Conservation (phyloP, 1,284 basidiomycete species). For the Gomphus bonarii region DNA sequence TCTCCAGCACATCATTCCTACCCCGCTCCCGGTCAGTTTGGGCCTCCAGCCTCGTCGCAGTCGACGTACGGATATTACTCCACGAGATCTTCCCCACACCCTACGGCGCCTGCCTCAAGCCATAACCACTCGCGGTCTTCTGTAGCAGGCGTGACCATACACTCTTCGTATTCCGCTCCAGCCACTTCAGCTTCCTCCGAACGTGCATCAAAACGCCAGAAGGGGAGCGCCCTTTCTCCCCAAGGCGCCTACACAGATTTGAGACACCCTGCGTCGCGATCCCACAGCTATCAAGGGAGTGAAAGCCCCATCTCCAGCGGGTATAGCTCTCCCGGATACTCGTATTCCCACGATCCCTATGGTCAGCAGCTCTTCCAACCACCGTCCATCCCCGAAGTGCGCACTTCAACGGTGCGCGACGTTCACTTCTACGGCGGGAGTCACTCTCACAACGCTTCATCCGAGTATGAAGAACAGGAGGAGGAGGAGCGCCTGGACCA, state of each 20-base stretch:
- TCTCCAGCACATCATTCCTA: neutral
- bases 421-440: neutral
- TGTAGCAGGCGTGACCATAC: neutral
- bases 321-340: neutral
- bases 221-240: neutral
- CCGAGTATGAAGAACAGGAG: neutral
- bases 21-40: neutral
- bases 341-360: neutral
- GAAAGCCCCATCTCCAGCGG: neutral
- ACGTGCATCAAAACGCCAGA: conserved; percentile 3
- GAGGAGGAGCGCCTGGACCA: conserved; percentile 1
- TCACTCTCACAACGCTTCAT: neutral
- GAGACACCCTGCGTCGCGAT: neutral
- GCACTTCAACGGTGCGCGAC: neutral
- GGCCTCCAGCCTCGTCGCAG: neutral
- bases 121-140: neutral
- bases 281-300: neutral
- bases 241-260: neutral
- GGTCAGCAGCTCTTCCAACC: neutral
- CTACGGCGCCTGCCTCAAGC: neutral
- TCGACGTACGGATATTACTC: neutral
- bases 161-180: neutral
- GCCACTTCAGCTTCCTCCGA: neutral
- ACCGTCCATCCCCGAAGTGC: neutral
- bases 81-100: neutral